A percentile compares a stretch with the other conserved stretches of the same genome.
Conservation (phyloP, 2,329 filamentous ascomycete genomes). For the Zymoseptoria ardabiliae region DNA sequence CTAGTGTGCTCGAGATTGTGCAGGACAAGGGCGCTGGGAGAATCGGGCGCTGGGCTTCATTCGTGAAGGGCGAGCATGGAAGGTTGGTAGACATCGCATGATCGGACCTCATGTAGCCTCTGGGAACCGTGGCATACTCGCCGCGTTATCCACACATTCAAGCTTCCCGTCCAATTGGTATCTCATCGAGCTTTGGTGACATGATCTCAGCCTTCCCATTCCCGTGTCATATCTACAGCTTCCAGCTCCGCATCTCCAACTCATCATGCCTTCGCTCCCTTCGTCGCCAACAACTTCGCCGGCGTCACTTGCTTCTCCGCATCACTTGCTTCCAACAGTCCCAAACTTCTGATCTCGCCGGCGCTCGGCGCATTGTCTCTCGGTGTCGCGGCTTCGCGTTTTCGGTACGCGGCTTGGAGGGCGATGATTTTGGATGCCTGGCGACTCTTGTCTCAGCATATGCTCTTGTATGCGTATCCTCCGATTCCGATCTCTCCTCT, state of each 20-base stretch:
- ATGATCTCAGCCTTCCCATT: neutral
- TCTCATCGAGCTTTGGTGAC: neutral
- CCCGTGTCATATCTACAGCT: slow-evolving; percentile 9
- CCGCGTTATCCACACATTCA: neutral
- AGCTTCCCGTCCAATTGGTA: neutral
- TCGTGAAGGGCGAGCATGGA: slow-evolving; percentile 17
- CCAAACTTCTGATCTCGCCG: slow-evolving; percentile 80
- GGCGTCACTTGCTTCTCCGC: slow-evolving; percentile 56
- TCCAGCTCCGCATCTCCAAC: slow-evolving; percentile 1
- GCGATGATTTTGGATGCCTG: slow-evolving; percentile 71
- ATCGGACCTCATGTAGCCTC: neutral
- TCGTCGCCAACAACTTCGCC: slow-evolving; percentile 35
- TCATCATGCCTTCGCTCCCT: neutral
- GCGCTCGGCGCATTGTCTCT: slow-evolving; percentile 75
- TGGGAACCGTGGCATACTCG: no score
- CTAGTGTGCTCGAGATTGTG: slow-evolving; percentile 38
- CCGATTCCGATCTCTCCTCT: neutral
- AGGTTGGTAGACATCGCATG: slow-evolving; percentile 9
- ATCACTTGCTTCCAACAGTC: slow-evolving; percentile 68
- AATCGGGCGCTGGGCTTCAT: slow-evolving; percentile 34
- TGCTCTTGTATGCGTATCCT: neutral
- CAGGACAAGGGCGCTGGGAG: slow-evolving; percentile 33
- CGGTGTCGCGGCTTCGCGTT: slow-evolving; percentile 64
- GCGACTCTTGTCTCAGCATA: neutral
- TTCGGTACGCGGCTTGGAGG: slow-evolving; percentile 78